Evolutionary conservation across 257 asterid genomes (phyloP).

Genomic region (Nyctanthes arbortristis): DNA sequence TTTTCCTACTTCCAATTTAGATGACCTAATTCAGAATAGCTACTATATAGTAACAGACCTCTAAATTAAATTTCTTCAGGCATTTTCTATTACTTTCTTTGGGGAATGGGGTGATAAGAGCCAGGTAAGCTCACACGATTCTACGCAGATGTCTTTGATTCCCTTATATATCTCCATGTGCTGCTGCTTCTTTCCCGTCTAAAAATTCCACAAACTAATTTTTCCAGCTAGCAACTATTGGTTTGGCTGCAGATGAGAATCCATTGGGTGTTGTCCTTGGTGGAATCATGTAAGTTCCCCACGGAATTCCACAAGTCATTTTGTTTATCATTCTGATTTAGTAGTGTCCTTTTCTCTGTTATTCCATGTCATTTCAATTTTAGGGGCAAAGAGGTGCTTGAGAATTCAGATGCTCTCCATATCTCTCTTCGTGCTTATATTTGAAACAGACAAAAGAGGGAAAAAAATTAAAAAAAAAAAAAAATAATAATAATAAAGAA

Average conservation of each 20-base stretch:
- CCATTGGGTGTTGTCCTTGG: conserved; percentile 99
- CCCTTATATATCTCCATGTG: not conserved
- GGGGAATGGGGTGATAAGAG: conserved; percentile 99
- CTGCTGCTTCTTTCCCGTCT: conserved; percentile 12
- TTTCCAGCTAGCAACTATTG: conserved; percentile 90
- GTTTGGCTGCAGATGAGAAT: conserved; percentile 99
- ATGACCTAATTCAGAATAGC: conserved; percentile 21
- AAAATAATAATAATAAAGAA: too few relatives aligned
- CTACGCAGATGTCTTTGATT: not conserved
- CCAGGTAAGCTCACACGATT: conserved; percentile 53
- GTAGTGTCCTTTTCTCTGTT: not conserved
- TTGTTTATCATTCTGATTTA: conserved; percentile 2
- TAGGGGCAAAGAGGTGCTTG: not conserved
- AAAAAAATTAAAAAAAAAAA: not conserved
- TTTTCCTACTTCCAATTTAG: conserved; percentile 25
- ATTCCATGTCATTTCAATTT: not conserved
- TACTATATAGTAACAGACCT: conserved; percentile 12
- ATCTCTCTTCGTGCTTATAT: not conserved
- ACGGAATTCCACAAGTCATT: not conserved
- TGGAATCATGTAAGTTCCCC: conserved; percentile 78
- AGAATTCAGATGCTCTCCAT: not conserved
- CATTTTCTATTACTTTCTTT: conserved; percentile 95
- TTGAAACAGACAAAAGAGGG: not conserved
- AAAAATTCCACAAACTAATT: conserved; percentile 16
- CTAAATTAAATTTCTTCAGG: conserved; percentile 47